A percentile compares a stretch with the other conserved stretches of the same genome.
Evolutionary conservation across 306 rosid genomes (phyloP).

Genomic region (Glycyrrhiza uralensis): DNA sequence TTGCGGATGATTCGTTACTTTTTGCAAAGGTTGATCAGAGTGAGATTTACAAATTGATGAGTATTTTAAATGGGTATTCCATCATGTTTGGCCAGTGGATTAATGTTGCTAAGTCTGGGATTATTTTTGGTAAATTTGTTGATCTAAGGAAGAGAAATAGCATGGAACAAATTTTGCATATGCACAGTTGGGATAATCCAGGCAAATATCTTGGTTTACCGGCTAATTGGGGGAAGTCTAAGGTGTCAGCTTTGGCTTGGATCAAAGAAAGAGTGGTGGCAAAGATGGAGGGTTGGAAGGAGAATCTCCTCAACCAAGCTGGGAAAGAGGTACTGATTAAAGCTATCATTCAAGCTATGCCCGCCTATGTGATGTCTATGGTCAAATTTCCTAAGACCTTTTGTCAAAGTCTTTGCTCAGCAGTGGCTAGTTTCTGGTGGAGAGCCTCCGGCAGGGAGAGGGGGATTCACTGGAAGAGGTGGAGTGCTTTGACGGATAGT

Average conservation of each 20-base stretch:
- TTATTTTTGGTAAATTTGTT: background rate
- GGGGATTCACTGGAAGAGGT: background rate
- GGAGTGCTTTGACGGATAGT: too few relatives aligned
- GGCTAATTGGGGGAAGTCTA: background rate
- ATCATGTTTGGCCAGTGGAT: background rate
- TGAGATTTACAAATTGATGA: background rate
- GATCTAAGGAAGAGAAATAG: background rate
- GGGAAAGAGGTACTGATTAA: too few relatives aligned
- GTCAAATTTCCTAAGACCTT: background rate
- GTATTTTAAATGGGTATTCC: background rate
- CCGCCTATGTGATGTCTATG: background rate
- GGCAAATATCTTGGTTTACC: background rate
- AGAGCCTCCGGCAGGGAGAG: background rate
- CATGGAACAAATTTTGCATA: background rate
- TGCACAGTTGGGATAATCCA: background rate
- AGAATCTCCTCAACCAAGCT: too few relatives aligned
- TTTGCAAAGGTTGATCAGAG: background rate
- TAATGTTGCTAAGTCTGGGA: background rate
- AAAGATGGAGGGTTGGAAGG: background rate
- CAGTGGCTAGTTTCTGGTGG: background rate
- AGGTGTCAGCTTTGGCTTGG: background rate
- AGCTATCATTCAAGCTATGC: too few relatives aligned
- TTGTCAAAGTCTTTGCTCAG: background rate
- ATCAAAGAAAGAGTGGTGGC: background rate
- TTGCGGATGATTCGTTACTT: background rate